Conservation (phyloP, 495 filamentous ascomycete species). For the Hypoxylon crocopeplum region DNA sequence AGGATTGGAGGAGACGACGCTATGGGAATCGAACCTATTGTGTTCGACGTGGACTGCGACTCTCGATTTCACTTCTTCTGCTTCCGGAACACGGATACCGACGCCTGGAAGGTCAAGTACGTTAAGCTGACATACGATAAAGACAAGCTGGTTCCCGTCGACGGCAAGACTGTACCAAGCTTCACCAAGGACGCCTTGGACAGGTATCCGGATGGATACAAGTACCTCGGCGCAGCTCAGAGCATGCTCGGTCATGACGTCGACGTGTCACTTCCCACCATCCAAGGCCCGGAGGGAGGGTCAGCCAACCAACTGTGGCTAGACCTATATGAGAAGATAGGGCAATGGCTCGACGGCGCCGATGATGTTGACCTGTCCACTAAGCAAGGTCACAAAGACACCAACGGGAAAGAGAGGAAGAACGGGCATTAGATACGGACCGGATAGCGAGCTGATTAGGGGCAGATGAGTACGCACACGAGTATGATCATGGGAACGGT, state of each 20-base stretch:
- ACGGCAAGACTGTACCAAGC: slow-evolving; percentile 56
- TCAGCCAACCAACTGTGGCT: slow-evolving; percentile 41
- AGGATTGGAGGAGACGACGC: slow-evolving; percentile 44
- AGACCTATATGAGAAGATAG: slow-evolving; percentile 54
- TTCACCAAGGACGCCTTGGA: slow-evolving; percentile 57
- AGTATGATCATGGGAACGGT: neutral
- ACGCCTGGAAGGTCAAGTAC: slow-evolving; percentile 64
- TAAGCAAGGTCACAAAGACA: neutral
- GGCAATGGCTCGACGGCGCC: slow-evolving; percentile 52
- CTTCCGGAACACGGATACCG: slow-evolving; percentile 47
- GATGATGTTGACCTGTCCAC: slow-evolving; percentile 38
- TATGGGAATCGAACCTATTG: slow-evolving; percentile 39
- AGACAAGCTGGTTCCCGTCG: slow-evolving; percentile 67
- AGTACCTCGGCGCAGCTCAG: slow-evolving; percentile 59
- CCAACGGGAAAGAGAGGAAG: neutral
- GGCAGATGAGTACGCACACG: neutral
- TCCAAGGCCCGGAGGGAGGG: slow-evolving; percentile 26
- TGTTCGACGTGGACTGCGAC: slow-evolving; percentile 68
- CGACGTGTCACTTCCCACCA: slow-evolving; percentile 49
- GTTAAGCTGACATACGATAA: slow-evolving; percentile 74
- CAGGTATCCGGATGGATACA: slow-evolving; percentile 62
- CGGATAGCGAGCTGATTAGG: neutral
- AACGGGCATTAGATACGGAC: slow-evolving; percentile 4
- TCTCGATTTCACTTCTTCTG: slow-evolving; percentile 71
- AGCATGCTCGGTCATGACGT: slow-evolving; percentile 52